Conservation (phyloP, 78 protist species). For the Reticulomyxa filosa region DNA sequence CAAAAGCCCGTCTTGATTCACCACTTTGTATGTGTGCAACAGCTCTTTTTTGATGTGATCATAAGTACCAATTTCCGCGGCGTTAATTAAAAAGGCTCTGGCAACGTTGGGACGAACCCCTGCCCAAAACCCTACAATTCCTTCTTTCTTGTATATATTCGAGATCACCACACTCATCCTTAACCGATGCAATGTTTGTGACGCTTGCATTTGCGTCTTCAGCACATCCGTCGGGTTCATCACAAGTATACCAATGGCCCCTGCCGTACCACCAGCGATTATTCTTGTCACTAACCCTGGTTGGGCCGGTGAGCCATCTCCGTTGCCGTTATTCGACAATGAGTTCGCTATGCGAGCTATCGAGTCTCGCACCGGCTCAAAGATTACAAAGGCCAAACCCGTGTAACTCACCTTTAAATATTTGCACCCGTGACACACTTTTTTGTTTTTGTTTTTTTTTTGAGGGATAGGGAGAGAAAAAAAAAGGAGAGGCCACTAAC, state of each 20-base stretch:
- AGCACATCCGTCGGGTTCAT: conserved; percentile 25
- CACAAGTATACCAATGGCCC: conserved; percentile 2
- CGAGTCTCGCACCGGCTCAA: conserved; percentile 15
- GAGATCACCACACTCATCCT: background rate
- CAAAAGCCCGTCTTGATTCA: too few relatives aligned
- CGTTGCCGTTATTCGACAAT: too few relatives aligned
- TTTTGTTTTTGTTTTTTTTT: background rate
- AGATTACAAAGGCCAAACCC: conserved; percentile 13
- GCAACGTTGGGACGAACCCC: conserved; percentile 13
- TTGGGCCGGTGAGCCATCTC: too few relatives aligned
- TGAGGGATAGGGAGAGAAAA: background rate
- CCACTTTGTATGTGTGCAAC: background rate
- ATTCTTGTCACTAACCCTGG: conserved; percentile 1
- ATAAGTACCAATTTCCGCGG: conserved; percentile 8
- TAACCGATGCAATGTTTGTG: background rate
- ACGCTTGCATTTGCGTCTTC: conserved; percentile 18
- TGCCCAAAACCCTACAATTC: conserved; percentile 7
- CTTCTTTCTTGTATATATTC: background rate
- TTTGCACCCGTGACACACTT: background rate
- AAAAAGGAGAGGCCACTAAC: background rate
- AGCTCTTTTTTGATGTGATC: background rate
- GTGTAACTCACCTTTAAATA: conserved; percentile 9
- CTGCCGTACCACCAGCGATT: conserved; percentile 21
- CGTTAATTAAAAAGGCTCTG: conserved; percentile 11
- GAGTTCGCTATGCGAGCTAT: background rate